Conservation (phyloP, 192 early-diverging fungal species). For the Entomortierella beljakovae region DNA sequence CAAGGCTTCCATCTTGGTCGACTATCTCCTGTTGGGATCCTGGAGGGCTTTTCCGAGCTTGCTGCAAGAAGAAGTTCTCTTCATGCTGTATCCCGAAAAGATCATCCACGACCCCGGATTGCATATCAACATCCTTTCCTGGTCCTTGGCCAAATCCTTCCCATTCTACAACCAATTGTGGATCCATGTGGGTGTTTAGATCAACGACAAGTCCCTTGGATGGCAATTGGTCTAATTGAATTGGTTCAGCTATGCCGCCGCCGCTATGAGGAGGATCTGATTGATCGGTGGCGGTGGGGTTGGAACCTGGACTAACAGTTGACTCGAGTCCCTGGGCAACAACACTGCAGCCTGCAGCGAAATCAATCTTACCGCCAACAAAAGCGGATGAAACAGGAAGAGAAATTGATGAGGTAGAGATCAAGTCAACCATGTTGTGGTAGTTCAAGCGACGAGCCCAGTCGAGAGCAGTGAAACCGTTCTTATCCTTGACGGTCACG, state of each 20-base stretch:
- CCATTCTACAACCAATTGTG: conserved; percentile 39
- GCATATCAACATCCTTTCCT: conserved; percentile 21
- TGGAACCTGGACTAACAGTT: conserved; percentile 39
- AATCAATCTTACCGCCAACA: conserved; percentile 15
- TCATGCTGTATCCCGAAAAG: conserved; percentile 12
- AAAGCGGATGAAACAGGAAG: conserved; percentile 1
- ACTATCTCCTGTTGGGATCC: background rate
- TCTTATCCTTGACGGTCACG: conserved; percentile 37
- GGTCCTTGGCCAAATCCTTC: conserved; percentile 48
- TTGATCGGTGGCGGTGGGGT: conserved; percentile 30
- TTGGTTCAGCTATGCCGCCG: conserved; percentile 20
- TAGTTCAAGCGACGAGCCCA: conserved; percentile 26
- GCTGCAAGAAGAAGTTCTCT: conserved; percentile 5
- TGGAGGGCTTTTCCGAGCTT: conserved; percentile 4
- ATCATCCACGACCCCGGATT: background rate
- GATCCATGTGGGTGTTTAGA: conserved; percentile 24
- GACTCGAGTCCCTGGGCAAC: conserved; percentile 18
- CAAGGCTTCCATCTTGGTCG: conserved; percentile 6
- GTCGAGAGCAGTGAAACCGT: conserved; percentile 41
- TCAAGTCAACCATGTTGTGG: conserved; percentile 29
- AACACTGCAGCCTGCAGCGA: conserved; percentile 20
- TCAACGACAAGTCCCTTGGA: background rate
- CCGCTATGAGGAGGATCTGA: conserved; percentile 10
- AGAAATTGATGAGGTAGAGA: background rate
- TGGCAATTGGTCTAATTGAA: background rate